Percentiles rank a stretch among this genome's conserved stretches.
Conservation (phyloP, 148 eudicot genomes). For the Dysphania ambrosioides region DNA sequence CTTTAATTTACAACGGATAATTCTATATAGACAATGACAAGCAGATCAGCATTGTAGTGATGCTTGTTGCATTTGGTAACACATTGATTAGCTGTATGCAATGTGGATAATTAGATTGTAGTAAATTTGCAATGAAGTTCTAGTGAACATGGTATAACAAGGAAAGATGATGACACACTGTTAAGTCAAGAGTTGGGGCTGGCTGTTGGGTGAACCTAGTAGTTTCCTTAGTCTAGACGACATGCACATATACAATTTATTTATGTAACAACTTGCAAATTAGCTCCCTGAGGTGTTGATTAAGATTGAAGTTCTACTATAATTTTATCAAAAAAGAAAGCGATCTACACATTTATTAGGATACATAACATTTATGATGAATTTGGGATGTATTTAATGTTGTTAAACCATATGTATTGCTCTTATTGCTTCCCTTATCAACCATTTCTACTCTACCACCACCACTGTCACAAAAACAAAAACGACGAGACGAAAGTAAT, state of each 20-base stretch:
- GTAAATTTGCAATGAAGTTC: background rate
- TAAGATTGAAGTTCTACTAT: no score
- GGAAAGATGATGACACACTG: background rate
- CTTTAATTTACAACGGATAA: background rate
- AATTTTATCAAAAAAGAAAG: no score
- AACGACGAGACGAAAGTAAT: no score
- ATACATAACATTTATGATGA: no score
- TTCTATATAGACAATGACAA: background rate
- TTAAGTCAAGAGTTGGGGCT: background rate
- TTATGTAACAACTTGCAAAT: background rate
- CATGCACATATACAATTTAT: background rate
- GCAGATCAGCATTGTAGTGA: background rate
- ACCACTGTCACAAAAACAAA: no score
- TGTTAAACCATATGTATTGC: no score
- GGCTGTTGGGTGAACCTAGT: background rate
- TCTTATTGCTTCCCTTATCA: no score
- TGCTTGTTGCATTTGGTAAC: background rate
- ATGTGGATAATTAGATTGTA: no score
- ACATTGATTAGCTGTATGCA: background rate
- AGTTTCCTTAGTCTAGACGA: background rate
- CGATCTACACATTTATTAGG: no score
- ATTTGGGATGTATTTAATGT: no score
- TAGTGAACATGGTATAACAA: background rate
- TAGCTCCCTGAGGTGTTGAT: no score
- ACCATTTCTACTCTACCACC: no score